Evolutionary conservation across 2,329 filamentous ascomycete species (phyloP).

Genomic region (Ophiostoma novo-ulmi): DNA sequence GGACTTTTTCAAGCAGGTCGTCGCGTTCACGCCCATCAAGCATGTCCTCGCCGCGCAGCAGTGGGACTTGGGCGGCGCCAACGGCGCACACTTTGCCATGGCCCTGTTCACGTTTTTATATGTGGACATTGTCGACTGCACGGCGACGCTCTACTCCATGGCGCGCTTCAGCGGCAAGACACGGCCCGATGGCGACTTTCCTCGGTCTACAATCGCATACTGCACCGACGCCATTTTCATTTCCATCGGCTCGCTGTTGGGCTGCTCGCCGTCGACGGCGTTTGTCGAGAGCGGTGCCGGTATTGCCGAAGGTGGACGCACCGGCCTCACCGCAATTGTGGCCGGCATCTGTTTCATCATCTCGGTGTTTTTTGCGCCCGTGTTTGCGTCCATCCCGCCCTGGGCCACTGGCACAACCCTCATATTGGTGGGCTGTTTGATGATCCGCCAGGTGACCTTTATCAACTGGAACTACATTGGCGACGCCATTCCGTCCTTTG

Average conservation of each 20-base stretch:
- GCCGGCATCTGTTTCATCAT: constrained; percentile 66
- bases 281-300: constrained; percentile 73
- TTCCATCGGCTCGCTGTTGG: constrained; percentile 64
- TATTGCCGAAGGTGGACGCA: constrained; percentile 69
- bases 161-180: constrained; percentile 62
- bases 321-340: constrained; percentile 65
- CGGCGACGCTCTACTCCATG: constrained; percentile 76
- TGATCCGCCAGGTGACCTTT: constrained; percentile 68
- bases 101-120: constrained; percentile 74
- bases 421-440: constrained; percentile 68
- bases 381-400: constrained; percentile 70
- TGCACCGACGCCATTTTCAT: constrained; percentile 66
- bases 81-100: constrained; percentile 59
- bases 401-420: constrained; percentile 74
- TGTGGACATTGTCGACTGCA: constrained; percentile 74
- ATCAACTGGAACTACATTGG: constrained; percentile 75
- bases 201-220: constrained; percentile 76
- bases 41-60: constrained; percentile 59
- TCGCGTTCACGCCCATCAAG: constrained; percentile 65
- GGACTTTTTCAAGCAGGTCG: constrained; percentile 67
- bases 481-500: constrained; percentile 69
- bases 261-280: constrained; percentile 65
- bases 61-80: constrained; percentile 55
- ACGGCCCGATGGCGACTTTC: constrained; percentile 67
- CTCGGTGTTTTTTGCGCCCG: constrained; percentile 69